Conservation (phyloP, 139 green algal genomes). For the Diplosphaera chodatii region DNA sequence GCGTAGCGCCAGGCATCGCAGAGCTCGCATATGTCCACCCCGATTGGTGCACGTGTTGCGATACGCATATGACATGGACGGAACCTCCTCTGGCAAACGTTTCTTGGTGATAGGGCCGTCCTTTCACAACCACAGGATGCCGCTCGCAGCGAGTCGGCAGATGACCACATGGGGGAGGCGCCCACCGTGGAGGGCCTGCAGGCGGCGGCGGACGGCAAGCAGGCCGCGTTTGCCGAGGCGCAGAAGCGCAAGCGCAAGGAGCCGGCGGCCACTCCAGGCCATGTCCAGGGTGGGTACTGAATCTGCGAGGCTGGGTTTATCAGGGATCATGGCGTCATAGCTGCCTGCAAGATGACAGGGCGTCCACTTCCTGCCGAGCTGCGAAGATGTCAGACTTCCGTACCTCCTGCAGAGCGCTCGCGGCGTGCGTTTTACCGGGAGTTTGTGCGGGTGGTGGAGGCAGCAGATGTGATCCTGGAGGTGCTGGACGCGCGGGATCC, state of each 20-base stretch:
- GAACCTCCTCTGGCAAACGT: too few species aligned
- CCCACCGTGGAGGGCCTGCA: conserved; percentile 8
- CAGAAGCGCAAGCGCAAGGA: background rate
- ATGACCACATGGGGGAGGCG: conserved; percentile 16
- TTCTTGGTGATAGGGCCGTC: too few species aligned
- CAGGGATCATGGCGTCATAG: too few species aligned
- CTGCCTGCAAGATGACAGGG: too few species aligned
- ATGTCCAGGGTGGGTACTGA: background rate
- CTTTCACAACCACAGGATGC: background rate
- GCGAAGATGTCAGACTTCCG: too few species aligned
- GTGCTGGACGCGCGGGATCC: conserved; percentile 95
- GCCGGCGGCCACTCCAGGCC: background rate
- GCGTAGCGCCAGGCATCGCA: too few species aligned
- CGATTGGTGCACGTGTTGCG: too few species aligned
- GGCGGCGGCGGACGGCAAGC: conserved; percentile 11
- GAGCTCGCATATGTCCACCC: too few species aligned
- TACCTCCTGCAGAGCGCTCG: conserved; percentile 56
- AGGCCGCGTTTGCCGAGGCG: conserved; percentile 5
- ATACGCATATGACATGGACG: too few species aligned
- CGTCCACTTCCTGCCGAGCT: too few species aligned
- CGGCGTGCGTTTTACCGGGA: conserved; percentile 90
- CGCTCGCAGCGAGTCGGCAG: background rate
- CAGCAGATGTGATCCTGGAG: conserved; percentile 88
- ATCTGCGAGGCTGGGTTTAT: too few species aligned
- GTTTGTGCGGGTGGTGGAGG: conserved; percentile 89